Evolutionary conservation across 2,329 filamentous ascomycete genomes (phyloP), one percentile per base, ranked within the genome.

Genomic region (Seiridium unicorne): DNA sequence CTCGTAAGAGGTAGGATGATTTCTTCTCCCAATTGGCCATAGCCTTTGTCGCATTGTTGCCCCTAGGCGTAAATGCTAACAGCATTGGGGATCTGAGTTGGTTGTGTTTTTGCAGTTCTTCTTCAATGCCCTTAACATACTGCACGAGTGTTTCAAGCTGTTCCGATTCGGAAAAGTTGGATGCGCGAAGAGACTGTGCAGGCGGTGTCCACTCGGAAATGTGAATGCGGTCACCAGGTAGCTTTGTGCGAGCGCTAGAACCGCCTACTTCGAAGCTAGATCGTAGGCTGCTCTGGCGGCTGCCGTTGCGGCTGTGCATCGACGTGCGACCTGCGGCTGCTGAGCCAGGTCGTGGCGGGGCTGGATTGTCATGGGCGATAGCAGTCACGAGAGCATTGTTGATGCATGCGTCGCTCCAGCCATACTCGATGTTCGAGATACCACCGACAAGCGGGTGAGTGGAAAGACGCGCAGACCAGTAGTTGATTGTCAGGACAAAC

Each of bases 21-120:
- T 98, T 98, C 70, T 90, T 88, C 79, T 99, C 93, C 94, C 95
- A 99, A 75, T 99, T 99, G 26, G 89, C 84, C 90, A 98, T 94
- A 13, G 94, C 92, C 75, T 90, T 93, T 63, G 80, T 81, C 13
- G 89, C 85, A 69, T 98, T 98, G 44, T 86, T 83, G 62, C 94
- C 90, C 36, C 93, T 86, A 3, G 92, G 90, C 11, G 92, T 93
- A 72, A 96, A 98, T 7, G 95, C 93, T 58, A 97, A 83, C 59
- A 93, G 83, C 89, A 98, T 95, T 2, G 92, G 89, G 60, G 87
- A 87, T 66, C 95, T 88, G 65, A 98, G 81, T 72, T 93, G 90
- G 70, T 98, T 97, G 76, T 99, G 95, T 63, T 84, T 83, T 72
- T 92, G 85, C 54, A 98, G 80, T 68, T 99, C 95, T 10, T 89